Base-by-base conservation (phyloP, 257 asterid genomes). In the Ligustrum vulgare region DNA sequence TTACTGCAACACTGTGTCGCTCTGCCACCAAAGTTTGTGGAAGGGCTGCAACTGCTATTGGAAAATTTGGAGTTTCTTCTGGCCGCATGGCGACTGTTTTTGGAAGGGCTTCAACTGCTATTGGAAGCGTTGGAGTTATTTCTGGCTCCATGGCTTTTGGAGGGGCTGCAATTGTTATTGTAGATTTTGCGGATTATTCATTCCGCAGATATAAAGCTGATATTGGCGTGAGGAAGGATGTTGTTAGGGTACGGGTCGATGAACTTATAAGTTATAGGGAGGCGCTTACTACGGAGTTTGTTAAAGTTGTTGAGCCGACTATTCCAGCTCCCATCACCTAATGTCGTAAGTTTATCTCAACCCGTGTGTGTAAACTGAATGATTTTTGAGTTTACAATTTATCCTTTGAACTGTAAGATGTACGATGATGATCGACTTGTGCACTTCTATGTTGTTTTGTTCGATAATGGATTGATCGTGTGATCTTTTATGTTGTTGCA, bases 161-260 rank as follows among this genome's bases (percentile, higher is more conserved):
- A 28, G 31, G 31, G 31, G 31, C 31, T 28, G 31, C 1, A 28
- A 28, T 1, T 28, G 31, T 28, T 11, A 86, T 88, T 23, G 96
- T 86, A 76, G 31, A 28, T 28, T 0, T 28, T 28, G 31, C 1
- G 31, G 96, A 87, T 33, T 95, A 95, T 51, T 92, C 97, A 64
- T 96, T 88, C 1, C 90, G 98, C 71, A 89, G 96, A 2, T 92
- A 91, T 75, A 97, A 97, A 0, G 87, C 92, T 41, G 98, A 95
- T 69, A 87, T 95, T 63, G 97, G 99, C 36, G 88, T 87, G 96
- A 89, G 99, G 79, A 88, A 85, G 47, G 98, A 95, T 80, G 96
- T 89, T 41, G 85, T 84, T 69, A 90, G 87, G 77, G 82, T 95
- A 25, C 68, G 84, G 0, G 98, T 80, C 3, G 99, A 95, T 84